Percentiles rank a stretch among this genome's conserved stretches.
Evolutionary conservation across 768 basidiomycete species (phyloP).

Genomic region (Termitomyces sp.): DNA sequence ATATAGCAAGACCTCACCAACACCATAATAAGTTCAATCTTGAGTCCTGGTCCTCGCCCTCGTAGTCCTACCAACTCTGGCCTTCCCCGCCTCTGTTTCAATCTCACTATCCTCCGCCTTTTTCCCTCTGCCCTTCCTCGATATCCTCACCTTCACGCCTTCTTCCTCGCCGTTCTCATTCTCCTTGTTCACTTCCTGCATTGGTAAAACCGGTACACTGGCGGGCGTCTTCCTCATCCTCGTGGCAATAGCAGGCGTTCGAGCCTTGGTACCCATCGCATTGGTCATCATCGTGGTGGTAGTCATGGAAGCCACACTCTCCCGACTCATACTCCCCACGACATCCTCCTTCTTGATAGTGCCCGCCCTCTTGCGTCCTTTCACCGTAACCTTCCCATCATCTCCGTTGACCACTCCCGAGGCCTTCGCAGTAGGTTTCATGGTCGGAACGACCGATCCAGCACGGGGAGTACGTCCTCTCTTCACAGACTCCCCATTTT

Average conservation of each 20-base stretch:
- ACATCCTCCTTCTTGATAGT: constrained; percentile 10
- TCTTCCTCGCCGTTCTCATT: constrained; percentile 26
- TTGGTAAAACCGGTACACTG: constrained; percentile 24
- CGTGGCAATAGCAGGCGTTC: neutral
- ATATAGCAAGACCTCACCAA: neutral
- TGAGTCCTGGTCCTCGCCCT: constrained; percentile 27
- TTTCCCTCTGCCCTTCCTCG: constrained; percentile 15
- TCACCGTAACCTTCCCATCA: constrained; percentile 6
- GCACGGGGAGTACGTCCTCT: constrained; percentile 16
- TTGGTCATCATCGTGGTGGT: constrained; percentile 1
- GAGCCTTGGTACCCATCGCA: constrained; percentile 8
- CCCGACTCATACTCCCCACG: neutral
- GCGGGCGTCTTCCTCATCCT: constrained; percentile 28
- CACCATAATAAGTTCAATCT: neutral
- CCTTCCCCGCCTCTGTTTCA: constrained; percentile 5
- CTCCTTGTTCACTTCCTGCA: constrained; percentile 31
- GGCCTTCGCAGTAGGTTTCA: constrained; percentile 1
- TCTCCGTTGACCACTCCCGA: neutral
- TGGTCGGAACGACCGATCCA: neutral
- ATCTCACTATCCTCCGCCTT: constrained; percentile 16
- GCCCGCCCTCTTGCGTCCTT: constrained; percentile 12
- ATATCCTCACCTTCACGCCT: constrained; percentile 22
- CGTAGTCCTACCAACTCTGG: constrained; percentile 20
- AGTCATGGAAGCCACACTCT: neutral
- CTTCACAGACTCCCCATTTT: constrained; percentile 3